These are phyloP conservation scores for Davidsoniella virescens DNA, from an alignment of 2,329 filamentous ascomycete species.

Conservation along the genomic window DNA sequence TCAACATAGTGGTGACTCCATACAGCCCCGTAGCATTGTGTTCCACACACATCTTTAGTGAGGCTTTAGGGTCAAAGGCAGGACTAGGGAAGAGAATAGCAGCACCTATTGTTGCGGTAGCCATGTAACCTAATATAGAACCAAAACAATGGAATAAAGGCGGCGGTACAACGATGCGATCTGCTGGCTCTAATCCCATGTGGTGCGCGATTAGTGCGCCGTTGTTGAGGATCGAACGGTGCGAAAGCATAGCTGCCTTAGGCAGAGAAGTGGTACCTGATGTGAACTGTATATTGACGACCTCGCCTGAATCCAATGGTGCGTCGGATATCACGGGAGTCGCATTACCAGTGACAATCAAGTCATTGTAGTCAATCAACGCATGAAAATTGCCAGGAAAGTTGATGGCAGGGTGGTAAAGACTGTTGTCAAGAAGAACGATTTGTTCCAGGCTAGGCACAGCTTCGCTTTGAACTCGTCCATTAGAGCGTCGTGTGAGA, in stretches of 20 bases:
- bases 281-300: slow-evolving; percentile 93
- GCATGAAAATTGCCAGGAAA: slow-evolving; percentile 29
- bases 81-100: slow-evolving; percentile 74
- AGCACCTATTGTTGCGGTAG: slow-evolving; percentile 65
- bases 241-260: slow-evolving; percentile 80
- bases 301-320: slow-evolving; percentile 44
- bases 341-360: slow-evolving; percentile 22
- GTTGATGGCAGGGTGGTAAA: slow-evolving; percentile 25
- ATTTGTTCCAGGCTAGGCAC: slow-evolving; percentile 57
- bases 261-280: slow-evolving; percentile 83
- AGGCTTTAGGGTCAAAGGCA: slow-evolving; percentile 65
- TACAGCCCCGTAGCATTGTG: slow-evolving; percentile 52
- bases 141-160: slow-evolving; percentile 89
- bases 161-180: slow-evolving; percentile 71
- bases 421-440: slow-evolving; percentile 64
- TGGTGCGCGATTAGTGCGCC: slow-evolving; percentile 67
- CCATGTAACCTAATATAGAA: slow-evolving; percentile 86
- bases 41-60: slow-evolving; percentile 40
- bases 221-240: slow-evolving; percentile 83
- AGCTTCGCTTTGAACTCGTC: slow-evolving; percentile 18
- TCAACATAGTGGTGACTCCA: slow-evolving; percentile 89
- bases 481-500: slow-evolving; percentile 15
- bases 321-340: slow-evolving; percentile 26
- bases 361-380: slow-evolving; percentile 29
- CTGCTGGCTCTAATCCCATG: slow-evolving; percentile 61